Conservation (phyloP, 306 rosid genomes). For the Elaeagnus macrophylla region DNA sequence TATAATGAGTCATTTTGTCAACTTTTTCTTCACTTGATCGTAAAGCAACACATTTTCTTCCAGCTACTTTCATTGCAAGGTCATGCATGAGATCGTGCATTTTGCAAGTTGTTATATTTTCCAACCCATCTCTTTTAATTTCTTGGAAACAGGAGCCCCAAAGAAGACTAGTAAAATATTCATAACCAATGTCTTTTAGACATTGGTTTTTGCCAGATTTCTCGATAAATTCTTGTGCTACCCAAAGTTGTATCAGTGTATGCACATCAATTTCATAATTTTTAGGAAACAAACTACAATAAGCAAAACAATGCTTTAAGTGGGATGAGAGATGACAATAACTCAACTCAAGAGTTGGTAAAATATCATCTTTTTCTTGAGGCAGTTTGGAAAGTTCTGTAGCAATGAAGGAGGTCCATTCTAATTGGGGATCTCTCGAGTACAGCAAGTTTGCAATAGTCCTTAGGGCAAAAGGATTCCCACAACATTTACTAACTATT, state of each 20-base stretch:
- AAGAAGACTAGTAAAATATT: no score
- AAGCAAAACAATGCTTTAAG: no score
- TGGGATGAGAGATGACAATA: neutral
- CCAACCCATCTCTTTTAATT: neutral
- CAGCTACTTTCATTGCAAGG: neutral
- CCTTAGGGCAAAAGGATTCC: neutral
- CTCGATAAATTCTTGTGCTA: neutral
- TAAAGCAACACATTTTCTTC: neutral
- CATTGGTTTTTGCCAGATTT: neutral
- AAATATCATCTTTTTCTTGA: neutral
- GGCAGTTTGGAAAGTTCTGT: neutral
- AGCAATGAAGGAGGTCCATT: neutral
- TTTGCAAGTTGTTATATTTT: neutral
- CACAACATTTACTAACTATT: neutral
- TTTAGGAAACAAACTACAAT: constrained; percentile 1
- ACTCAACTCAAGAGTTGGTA: neutral
- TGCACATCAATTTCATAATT: constrained; percentile 4
- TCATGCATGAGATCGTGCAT: constrained; percentile 8
- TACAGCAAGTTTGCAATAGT: neutral
- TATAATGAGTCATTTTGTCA: neutral
- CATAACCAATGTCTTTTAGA: neutral
- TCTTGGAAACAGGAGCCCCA: constrained; percentile 3
- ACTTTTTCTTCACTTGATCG: neutral
- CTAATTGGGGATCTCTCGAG: neutral
- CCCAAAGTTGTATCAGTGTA: neutral